Evolutionary conservation across 371 early-diverging fungal species (phyloP).

Genomic region (Lichtheimia corymbifera): DNA sequence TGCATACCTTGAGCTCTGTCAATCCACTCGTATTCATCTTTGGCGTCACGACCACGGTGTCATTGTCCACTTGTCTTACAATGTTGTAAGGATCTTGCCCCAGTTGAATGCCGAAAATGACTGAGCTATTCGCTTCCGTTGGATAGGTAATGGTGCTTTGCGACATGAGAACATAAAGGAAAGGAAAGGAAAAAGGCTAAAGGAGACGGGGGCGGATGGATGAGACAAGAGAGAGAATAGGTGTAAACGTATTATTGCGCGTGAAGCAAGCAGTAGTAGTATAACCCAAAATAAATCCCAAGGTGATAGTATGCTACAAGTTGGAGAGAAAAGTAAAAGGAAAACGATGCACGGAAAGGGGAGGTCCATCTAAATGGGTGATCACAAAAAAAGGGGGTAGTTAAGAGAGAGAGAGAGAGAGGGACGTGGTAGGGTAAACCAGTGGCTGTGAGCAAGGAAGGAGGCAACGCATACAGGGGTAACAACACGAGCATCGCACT

Average conservation of each 20-base stretch:
- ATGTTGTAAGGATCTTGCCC: conserved; percentile 29
- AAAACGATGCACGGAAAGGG: not conserved
- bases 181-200: conserved; percentile 12
- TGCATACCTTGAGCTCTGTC: conserved; percentile 39
- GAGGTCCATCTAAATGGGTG: not conserved
- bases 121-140: conserved; percentile 12
- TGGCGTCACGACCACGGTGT: conserved; percentile 42
- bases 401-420: too few relatives aligned
- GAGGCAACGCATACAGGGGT: too few relatives aligned
- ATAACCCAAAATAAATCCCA: not conserved
- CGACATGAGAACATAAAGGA: conserved; percentile 12
- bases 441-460: too few relatives aligned
- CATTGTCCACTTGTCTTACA: conserved; percentile 42
- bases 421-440: too few relatives aligned
- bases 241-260: not conserved
- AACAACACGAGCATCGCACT: too few relatives aligned
- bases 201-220: conserved; percentile 8
- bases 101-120: conserved; percentile 35
- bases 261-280: not conserved
- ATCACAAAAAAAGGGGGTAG: too few relatives aligned
- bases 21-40: conserved; percentile 35
- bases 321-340: conserved; percentile 1
- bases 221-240: not conserved
- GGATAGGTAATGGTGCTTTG: conserved; percentile 10
- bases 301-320: not conserved